Percentiles rank a stretch among this genome's conserved stretches.
phyloP scores from a whole-genome alignment of 768 basidiomycete genomes.

The Hygrocybe coccinea region DNA sequence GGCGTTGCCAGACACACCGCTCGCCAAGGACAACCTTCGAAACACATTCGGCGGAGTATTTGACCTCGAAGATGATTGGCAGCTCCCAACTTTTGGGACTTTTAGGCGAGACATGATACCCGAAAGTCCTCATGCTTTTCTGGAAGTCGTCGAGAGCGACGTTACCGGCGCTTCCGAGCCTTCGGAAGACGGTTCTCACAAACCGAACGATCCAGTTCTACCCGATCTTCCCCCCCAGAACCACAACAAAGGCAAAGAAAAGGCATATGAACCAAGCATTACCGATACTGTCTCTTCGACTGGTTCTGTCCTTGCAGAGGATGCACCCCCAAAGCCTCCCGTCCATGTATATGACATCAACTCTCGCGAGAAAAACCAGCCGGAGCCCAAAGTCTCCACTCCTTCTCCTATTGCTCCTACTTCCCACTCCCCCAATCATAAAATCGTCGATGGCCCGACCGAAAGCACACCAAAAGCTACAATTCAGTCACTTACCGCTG shows the following conservation, averaged over 20 bases:
- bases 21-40: constrained; percentile 33
- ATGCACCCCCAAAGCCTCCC: constrained; percentile 51
- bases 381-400: constrained; percentile 1
- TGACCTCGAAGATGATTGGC: constrained; percentile 55
- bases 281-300: constrained; percentile 34
- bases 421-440: constrained; percentile 5
- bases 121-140: constrained; percentile 56
- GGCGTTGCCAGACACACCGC: constrained; percentile 29
- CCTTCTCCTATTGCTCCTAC: constrained; percentile 1
- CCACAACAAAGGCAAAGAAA: constrained; percentile 50
- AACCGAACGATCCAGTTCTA: constrained; percentile 20
- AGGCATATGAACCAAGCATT: constrained; percentile 26
- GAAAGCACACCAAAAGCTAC: constrained; percentile 37
- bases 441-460: constrained; percentile 10
- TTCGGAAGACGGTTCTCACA: constrained; percentile 8
- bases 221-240: constrained; percentile 8
- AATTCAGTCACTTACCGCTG: constrained; percentile 9
- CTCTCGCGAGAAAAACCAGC: constrained; percentile 3
- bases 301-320: constrained; percentile 38
- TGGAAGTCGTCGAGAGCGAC: constrained; percentile 49
- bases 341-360: constrained; percentile 53
- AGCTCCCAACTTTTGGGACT: constrained; percentile 47
- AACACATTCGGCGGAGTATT: constrained; percentile 57
- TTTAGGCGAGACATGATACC: constrained; percentile 29
- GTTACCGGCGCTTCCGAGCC: constrained; percentile 27